These are phyloP conservation scores for Wickerhamiella galacta DNA, from an alignment of 805 yeast species.

Conservation along the genomic window DNA sequence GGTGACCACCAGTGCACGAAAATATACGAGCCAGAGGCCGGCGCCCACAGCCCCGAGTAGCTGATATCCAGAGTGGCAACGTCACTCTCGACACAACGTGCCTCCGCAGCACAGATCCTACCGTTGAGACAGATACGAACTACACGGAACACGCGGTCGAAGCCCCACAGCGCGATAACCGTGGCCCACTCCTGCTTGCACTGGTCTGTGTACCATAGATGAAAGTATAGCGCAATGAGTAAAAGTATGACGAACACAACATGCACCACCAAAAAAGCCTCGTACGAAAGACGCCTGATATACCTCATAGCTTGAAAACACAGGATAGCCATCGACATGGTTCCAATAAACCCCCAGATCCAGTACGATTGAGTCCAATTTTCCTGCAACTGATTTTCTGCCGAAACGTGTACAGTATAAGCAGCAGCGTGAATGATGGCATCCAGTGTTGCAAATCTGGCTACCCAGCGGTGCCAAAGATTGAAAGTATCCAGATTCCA, in stretches of 20 bases:
- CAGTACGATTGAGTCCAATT: slow-evolving; percentile 11
- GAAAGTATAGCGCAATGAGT: slow-evolving; percentile 43
- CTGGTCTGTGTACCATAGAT: slow-evolving; percentile 17
- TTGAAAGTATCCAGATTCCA: slow-evolving; percentile 39
- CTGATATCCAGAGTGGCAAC: slow-evolving; percentile 19
- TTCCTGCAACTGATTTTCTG: slow-evolving; percentile 16
- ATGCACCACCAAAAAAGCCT: slow-evolving; percentile 38
- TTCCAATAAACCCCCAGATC: slow-evolving; percentile 17
- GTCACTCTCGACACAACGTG: too few species aligned
- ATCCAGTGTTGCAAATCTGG: slow-evolving; percentile 32
- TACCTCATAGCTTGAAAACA: slow-evolving; percentile 21
- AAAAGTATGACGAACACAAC: slow-evolving; percentile 36
- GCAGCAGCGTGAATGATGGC: slow-evolving; percentile 38
- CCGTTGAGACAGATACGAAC: slow-evolving; percentile 27
- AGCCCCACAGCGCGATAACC: slow-evolving; percentile 45
- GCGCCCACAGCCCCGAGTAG: slow-evolving; percentile 30
- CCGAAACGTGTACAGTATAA: slow-evolving; percentile 25
- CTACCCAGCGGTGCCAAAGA: slow-evolving; percentile 45
- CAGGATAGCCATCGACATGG: slow-evolving; percentile 19
- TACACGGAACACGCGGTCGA: slow-evolving; percentile 43
- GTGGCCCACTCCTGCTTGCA: slow-evolving; percentile 9
- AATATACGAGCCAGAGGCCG: slow-evolving; percentile 38
- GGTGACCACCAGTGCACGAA: slow-evolving; percentile 38
- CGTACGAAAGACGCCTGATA: slow-evolving; percentile 40
- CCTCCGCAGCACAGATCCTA: slow-evolving; percentile 5